A percentile compares a stretch with the other conserved stretches of the same genome.
phyloP scores from a whole-genome alignment of 345 rosid genomes.

The Geranium rotundifolium region DNA sequence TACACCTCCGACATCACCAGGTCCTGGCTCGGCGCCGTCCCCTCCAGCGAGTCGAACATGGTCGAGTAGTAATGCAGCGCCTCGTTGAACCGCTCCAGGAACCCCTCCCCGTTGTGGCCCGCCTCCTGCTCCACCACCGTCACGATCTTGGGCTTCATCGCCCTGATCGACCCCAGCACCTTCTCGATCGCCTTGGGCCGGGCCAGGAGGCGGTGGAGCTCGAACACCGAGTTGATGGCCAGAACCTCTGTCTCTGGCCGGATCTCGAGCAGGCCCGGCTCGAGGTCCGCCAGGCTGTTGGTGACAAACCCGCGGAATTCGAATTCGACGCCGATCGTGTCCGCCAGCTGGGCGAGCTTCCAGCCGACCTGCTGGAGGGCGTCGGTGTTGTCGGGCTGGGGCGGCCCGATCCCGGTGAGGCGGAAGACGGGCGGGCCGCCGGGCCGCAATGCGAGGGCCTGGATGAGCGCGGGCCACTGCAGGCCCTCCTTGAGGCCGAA shows the following conservation, averaged over 20 bases:
- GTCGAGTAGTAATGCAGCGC: conserved; percentile 22
- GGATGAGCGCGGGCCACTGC: no score
- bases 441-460: conserved; percentile 5
- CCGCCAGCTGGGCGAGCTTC: neutral
- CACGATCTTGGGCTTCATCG: neutral
- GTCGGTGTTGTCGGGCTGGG: neutral
- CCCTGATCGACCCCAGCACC: neutral
- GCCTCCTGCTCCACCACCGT: conserved; percentile 2
- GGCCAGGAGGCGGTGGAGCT: conserved; percentile 1
- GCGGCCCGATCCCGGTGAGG: neutral
- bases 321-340: neutral
- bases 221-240: neutral
- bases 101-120: neutral
- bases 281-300: neutral
- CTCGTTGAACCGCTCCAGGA: neutral
- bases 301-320: conserved; percentile 1
- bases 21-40: no score
- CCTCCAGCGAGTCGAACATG: conserved; percentile 26
- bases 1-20: conserved; percentile 27
- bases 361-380: conserved; percentile 1
- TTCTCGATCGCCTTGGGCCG: neutral
- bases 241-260: neutral
- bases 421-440: conserved; percentile 5
- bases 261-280: neutral
- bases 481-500: no score